Evolutionary conservation across 2,329 filamentous ascomycete genomes (phyloP), one percentile per base, ranked within the genome.

Genomic region (Trichophyton benhamiae): DNA sequence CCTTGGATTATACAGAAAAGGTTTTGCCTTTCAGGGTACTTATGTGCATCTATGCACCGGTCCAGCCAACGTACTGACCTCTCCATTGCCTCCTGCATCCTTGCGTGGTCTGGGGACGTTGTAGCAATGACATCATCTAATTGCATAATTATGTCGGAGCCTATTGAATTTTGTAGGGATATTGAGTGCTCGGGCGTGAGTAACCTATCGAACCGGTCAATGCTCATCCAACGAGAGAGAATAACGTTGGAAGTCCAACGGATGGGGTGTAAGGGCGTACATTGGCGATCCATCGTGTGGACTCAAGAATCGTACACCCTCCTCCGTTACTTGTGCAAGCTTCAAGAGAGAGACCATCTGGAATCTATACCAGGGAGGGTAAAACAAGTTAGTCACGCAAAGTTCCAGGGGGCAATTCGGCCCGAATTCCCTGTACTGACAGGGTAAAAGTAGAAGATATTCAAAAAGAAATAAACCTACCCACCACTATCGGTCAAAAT

Each of bases 141-240:
- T 76, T 99, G 95, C 95, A 99, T 99, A 67, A 97, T 96, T 68
- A 99, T 97, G 75, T 99, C 94, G 65, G 90, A 95, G 65, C 94
- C 94, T 69, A 99, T 99, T 60, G 87, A 92, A 75, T 99, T 97
- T 73, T 99, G 94, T 2, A 99, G 81, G 9, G 86, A 87, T 68
- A 99, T 96, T 0, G 94, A 97, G 77, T 97, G 92, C 74, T 99
- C 95, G 0, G 94, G 94, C 0, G 94, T 99, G 55, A 99, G 84
- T 9, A 99, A 85, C 81, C 81, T 83, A 59, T 15, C 60, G 15
- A 62, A 57, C 11, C 44, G 36, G 20, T 20, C n/a, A 17, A 15
- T 33, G 38, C 13, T 57, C 33, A 38, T 15, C 15, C 9, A 36
- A 42, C 53, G 36, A 8, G 41, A 60, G 27, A 20, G 41, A 7